These are phyloP conservation scores for Macrophomina pseudophaseolina DNA, from an alignment of 2,329 filamentous ascomycete species.

Conservation along the genomic window DNA sequence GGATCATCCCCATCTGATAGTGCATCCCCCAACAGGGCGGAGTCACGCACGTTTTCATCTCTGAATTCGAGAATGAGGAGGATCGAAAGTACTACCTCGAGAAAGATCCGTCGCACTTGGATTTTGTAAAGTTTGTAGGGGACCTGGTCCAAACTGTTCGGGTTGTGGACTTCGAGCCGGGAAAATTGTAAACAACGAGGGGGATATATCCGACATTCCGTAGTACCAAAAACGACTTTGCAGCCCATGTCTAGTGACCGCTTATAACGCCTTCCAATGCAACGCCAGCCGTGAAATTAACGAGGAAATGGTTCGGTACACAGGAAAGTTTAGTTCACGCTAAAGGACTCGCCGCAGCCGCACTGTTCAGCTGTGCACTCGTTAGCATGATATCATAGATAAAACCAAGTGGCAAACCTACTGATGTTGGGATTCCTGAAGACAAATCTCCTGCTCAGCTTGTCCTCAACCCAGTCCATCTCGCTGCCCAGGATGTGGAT, in stretches of 20 bases:
- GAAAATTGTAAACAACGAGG: constrained; percentile 48
- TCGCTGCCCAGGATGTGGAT: constrained; percentile 98
- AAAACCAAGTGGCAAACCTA: constrained; percentile 59
- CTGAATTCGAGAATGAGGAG: constrained; percentile 66
- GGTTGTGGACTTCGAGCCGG: constrained; percentile 66
- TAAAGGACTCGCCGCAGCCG: constrained; percentile 95
- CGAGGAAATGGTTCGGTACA: background rate
- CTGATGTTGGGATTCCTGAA: constrained; percentile 99
- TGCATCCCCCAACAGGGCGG: constrained; percentile 51
- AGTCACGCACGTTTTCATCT: constrained; percentile 72
- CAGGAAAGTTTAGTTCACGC: constrained; percentile 45
- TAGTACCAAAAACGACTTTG: constrained; percentile 13
- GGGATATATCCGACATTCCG: constrained; percentile 26
- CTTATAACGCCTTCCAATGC: constrained; percentile 27
- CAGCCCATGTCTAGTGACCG: constrained; percentile 1
- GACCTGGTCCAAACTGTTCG: constrained; percentile 59
- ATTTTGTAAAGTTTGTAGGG: constrained; percentile 61
- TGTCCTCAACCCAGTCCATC: constrained; percentile 99
- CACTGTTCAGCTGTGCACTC: constrained; percentile 80
- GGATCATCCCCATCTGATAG: background rate
- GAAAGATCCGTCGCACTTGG: constrained; percentile 67
- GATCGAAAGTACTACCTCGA: constrained; percentile 73
- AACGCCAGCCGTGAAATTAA: constrained; percentile 37
- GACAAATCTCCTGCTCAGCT: constrained; percentile 87
- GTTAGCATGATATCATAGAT: constrained; percentile 33